Base-by-base conservation (phyloP, 495 filamentous ascomycete genomes). In the Aspergillus heteromorphus region DNA sequence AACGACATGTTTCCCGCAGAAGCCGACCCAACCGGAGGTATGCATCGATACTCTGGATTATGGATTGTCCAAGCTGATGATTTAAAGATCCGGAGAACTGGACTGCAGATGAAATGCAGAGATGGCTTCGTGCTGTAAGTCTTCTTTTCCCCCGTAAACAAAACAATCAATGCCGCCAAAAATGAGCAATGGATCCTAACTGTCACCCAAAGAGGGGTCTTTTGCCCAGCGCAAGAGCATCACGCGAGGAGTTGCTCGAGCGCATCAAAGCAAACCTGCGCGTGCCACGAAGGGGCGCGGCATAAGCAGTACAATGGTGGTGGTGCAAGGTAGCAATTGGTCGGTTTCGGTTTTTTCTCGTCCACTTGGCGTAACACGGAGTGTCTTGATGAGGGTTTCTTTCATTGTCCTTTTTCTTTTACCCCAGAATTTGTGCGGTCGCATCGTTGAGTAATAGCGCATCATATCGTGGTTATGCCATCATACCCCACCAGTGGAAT, bases 231-330 rank as follows among this genome's bases (percentile, higher is more conserved):
- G 71, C 79, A 1, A 76, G 72, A 10, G 87, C 87, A 49, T 87
- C 83, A 6, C 80, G 84, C 16, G 88, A 91, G 45, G 81, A 93
- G 64, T 72, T 97, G 6, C 65, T 96, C 3, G 89, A 91, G 59
- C 75, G 90, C 58, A 82, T 97, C 11, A 86, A 80, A 69, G 85
- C 86, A 2, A 95, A 95, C 65, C 75, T 95, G 76, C 78, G 85
- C 16, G 54, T 66, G 45, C 69, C 74, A 56, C 78, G 65, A 42
- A 66, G 49, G 21, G 57, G 64, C 18, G 38, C 56, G 6, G 36
- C 29, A 6, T 62, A 54, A 61, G 48, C 38, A 21, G 8, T 18
- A 16, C 23, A 7, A 23, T 23, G 14, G 13, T 27, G 43, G 0
- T 11, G 2, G 31, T 20, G 14, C n/a, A 17, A 52, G 20, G 4